phyloP scores from a whole-genome alignment of 2,329 filamentous ascomycete species.

The Lecanicillium sp. region DNA sequence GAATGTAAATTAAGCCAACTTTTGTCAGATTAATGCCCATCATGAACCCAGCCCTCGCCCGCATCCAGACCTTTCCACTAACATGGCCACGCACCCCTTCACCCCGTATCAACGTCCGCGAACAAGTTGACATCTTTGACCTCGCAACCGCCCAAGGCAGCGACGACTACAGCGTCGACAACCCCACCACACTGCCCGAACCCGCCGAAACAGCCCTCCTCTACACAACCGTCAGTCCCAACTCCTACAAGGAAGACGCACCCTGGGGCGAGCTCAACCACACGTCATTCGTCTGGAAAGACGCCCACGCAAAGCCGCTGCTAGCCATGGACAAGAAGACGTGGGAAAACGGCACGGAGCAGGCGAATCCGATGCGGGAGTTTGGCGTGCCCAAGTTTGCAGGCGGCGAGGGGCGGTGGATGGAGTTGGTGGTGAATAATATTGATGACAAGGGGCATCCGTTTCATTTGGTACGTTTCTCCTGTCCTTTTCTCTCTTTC shows the following conservation, averaged over 20 bases:
- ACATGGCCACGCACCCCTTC: slow-evolving; percentile 1
- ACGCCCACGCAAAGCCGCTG: slow-evolving; percentile 9
- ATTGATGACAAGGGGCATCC: slow-evolving; percentile 40
- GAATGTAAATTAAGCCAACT: too few relatives aligned
- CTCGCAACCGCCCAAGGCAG: slow-evolving; percentile 1
- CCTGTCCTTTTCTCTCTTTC: neutral
- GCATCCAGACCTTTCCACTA: slow-evolving; percentile 12
- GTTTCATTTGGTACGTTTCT: slow-evolving; percentile 34
- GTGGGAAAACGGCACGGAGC: slow-evolving; percentile 11
- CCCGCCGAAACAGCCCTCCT: slow-evolving; percentile 12
- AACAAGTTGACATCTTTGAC: slow-evolving; percentile 2
- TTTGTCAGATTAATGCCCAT: slow-evolving; percentile 13
- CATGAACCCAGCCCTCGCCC: slow-evolving; percentile 13
- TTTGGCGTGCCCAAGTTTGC: slow-evolving; percentile 12
- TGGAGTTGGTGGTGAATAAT: slow-evolving; percentile 41
- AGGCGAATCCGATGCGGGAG: slow-evolving; percentile 10
- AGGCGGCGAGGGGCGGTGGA: slow-evolving; percentile 24
- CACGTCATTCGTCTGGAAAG: slow-evolving; percentile 12
- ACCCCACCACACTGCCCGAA: neutral
- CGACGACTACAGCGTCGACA: neutral
- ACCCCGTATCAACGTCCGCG: neutral
- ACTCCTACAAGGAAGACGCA: slow-evolving; percentile 12
- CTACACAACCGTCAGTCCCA: slow-evolving; percentile 13
- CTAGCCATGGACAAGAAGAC: slow-evolving; percentile 9
- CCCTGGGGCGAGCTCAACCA: slow-evolving; percentile 15